Percentiles rank a stretch among this genome's conserved stretches.
phyloP scores from a whole-genome alignment of 2,329 filamentous ascomycete genomes.

The Emergomyces orientalis region DNA sequence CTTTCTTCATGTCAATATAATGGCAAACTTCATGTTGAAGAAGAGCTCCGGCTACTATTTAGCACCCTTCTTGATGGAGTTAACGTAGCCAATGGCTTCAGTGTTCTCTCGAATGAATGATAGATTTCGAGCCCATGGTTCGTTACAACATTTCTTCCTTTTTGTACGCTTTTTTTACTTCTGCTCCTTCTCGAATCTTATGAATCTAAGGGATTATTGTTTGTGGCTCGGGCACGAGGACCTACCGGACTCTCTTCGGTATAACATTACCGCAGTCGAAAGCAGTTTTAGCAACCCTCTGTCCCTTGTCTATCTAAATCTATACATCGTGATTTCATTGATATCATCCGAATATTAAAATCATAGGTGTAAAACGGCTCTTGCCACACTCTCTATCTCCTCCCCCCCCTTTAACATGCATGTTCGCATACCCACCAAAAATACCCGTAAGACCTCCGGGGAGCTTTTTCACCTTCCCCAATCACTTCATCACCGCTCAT shows the following conservation, averaged over 20 bases:
- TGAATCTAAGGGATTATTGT: not conserved
- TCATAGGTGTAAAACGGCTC: not conserved
- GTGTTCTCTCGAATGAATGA: not conserved
- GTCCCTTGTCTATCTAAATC: not conserved
- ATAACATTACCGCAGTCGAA: not conserved
- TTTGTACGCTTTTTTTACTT: not conserved
- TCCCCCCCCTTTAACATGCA: no score
- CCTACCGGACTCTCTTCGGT: not conserved
- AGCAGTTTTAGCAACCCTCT: not conserved
- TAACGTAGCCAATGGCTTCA: not conserved
- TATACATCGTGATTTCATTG: not conserved
- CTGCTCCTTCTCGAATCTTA: not conserved
- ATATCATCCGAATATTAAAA: not conserved
- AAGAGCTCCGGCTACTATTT: not conserved
- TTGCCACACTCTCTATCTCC: not conserved
- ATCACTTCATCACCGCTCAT: conserved; percentile 19
- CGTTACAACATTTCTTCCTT: not conserved
- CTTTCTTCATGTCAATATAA: not conserved
- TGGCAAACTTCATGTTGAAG: not conserved
- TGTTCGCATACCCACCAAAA: not conserved
- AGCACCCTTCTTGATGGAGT: not conserved
- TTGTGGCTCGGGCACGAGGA: no score
- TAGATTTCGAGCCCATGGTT: not conserved
- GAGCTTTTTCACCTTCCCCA: not conserved
- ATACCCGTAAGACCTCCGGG: not conserved